A percentile compares a stretch with the other conserved stretches of the same genome.
Conservation (phyloP, 2,329 filamentous ascomycete species). For the Fusarium sp. region DNA sequence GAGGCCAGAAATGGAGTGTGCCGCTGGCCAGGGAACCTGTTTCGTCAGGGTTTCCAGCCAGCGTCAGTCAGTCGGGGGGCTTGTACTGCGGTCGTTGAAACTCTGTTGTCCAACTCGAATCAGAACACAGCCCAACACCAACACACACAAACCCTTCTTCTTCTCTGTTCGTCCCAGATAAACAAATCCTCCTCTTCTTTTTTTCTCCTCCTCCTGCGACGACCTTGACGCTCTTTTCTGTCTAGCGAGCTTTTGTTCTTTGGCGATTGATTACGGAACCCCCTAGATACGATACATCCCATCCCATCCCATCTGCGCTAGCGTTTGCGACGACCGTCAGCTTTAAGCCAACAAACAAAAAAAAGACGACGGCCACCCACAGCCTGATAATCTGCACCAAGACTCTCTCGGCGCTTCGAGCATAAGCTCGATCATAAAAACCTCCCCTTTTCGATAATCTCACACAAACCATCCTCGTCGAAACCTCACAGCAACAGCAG, state of each 20-base stretch:
- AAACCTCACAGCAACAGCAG: constrained; percentile 40
- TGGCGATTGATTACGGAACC: constrained; percentile 26
- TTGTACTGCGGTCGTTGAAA: constrained; percentile 12
- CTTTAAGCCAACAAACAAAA: constrained; percentile 31
- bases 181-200: background rate
- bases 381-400: constrained; percentile 8
- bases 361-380: background rate
- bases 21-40: constrained; percentile 40
- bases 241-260: constrained; percentile 5
- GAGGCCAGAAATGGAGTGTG: constrained; percentile 4
- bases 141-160: background rate
- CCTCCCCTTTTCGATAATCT: background rate
- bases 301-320: constrained; percentile 2
- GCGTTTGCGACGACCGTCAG: constrained; percentile 33
- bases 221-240: constrained; percentile 24
- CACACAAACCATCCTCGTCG: background rate
- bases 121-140: constrained; percentile 23
- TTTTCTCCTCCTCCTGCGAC: background rate
- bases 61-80: background rate
- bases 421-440: background rate
- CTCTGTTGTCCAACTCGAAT: constrained; percentile 13
- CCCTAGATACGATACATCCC: constrained; percentile 14
- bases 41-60: constrained; percentile 38
- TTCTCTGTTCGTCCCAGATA: constrained; percentile 13
- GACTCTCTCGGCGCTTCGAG: background rate